phyloP scores from a whole-genome alignment of 2,329 filamentous ascomycete species.

The Colletotrichum ledebouriae region DNA sequence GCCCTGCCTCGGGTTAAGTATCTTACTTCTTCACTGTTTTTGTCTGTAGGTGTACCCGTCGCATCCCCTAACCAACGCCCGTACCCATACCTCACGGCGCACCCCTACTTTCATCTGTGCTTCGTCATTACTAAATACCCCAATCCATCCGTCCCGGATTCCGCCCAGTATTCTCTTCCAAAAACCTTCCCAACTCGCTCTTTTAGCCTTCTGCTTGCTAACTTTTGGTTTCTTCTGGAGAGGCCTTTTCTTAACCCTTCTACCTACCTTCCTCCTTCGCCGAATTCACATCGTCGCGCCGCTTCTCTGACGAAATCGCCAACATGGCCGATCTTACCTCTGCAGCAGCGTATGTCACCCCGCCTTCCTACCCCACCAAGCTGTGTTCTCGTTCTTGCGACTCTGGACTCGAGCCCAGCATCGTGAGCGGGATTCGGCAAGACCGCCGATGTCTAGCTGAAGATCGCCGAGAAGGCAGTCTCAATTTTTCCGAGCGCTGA shows the following conservation, averaged over 20 bases:
- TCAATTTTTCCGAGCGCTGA: conserved; percentile 1
- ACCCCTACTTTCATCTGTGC: conserved; percentile 43
- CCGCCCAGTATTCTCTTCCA: conserved; percentile 38
- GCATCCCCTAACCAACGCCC: conserved; percentile 23
- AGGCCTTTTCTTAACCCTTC: conserved; percentile 19
- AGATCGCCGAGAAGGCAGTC: conserved; percentile 11
- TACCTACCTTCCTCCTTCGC: conserved; percentile 6
- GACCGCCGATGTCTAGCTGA: conserved; percentile 4
- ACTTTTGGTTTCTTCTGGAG: conserved; percentile 37
- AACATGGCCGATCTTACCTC: conserved; percentile 45
- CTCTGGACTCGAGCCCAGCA: conserved; percentile 19
- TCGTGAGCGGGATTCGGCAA: conserved; percentile 4
- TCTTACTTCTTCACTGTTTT: conserved; percentile 20
- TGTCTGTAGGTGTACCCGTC: conserved; percentile 15
- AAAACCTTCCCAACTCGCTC: conserved; percentile 40
- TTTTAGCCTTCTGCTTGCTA: conserved; percentile 36
- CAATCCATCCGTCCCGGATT: conserved; percentile 42
- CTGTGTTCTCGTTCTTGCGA: conserved; percentile 24
- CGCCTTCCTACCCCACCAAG: conserved; percentile 42
- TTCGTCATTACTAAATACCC: conserved; percentile 45
- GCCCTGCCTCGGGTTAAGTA: conserved; percentile 31
- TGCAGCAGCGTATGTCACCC: conserved; percentile 45
- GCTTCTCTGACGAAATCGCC: conserved; percentile 30
- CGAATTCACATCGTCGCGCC: conserved; percentile 22
- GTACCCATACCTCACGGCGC: conserved; percentile 36